These are phyloP conservation scores for Penicillium griseofulvum DNA, from an alignment of 2,329 filamentous ascomycete species.

Conservation along the genomic window DNA sequence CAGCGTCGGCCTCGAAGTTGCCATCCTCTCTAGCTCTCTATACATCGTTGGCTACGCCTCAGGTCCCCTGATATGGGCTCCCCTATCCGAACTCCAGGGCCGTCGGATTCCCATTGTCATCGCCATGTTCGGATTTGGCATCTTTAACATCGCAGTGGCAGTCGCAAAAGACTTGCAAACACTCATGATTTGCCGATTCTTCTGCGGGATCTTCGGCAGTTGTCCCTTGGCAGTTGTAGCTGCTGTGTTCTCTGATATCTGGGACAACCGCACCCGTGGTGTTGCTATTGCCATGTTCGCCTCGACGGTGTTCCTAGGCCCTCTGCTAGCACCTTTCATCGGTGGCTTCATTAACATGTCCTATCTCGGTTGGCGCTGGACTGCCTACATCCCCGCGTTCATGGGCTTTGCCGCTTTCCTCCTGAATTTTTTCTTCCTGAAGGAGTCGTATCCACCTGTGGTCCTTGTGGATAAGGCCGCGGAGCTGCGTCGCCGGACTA, in stretches of 20 bases:
- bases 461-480: slow-evolving; percentile 53
- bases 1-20: slow-evolving; percentile 41
- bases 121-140: slow-evolving; percentile 40
- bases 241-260: slow-evolving; percentile 49
- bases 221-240: slow-evolving; percentile 45
- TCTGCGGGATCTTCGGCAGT: slow-evolving; percentile 45
- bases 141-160: slow-evolving; percentile 48
- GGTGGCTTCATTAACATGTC: slow-evolving; percentile 52
- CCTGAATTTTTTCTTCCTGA: slow-evolving; percentile 53
- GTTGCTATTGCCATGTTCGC: slow-evolving; percentile 49
- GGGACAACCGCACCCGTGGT: slow-evolving; percentile 41
- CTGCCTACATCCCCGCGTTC: slow-evolving; percentile 53
- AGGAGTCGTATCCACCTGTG: slow-evolving; percentile 59
- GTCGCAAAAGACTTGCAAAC: slow-evolving; percentile 37
- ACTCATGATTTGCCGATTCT: slow-evolving; percentile 43
- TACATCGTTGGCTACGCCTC: slow-evolving; percentile 53
- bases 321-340: slow-evolving; percentile 54
- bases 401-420: slow-evolving; percentile 55
- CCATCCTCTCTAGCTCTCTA: slow-evolving; percentile 45
- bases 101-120: slow-evolving; percentile 53
- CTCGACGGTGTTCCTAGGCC: slow-evolving; percentile 53
- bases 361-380: slow-evolving; percentile 56
- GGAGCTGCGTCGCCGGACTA: slow-evolving; percentile 52
- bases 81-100: slow-evolving; percentile 59
- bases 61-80: slow-evolving; percentile 60